Base-by-base conservation (phyloP, 2,329 filamentous ascomycete genomes). In the Aciculosporium take region DNA sequence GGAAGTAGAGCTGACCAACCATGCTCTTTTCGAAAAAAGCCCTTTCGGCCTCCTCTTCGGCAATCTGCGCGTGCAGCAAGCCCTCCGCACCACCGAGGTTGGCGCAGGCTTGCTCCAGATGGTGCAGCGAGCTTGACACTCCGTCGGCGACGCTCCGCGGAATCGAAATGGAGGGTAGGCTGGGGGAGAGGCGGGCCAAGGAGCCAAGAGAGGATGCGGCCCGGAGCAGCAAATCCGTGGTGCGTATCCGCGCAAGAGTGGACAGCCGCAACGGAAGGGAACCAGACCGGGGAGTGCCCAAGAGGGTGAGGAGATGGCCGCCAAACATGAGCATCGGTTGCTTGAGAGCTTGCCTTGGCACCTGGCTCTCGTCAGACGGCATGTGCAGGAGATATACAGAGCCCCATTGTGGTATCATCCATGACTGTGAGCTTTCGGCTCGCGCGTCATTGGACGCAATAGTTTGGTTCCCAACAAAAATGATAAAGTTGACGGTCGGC, bases 21-120 rank as follows among this genome's bases (percentile, higher is more conserved):
- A 98, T 98, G 55, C 84, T 94, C 63, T 94, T 94, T 62, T 98
- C 91, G 51, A 98, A 98, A 62, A 98, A 98, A 0, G 89, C 89
- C 46, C 82, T 79, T 59, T 98, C 91, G 0, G 87, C 89, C 56
- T 93, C 86, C 3, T 76, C 74, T 61, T 95, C 88, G 5, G 91
- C 91, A 36, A 86, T 76, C 8, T 84, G 76, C 0, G 89, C 89
- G 56, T 89, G 79, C 47, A 80, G 74, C 30, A 98, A 65, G 0
- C 87, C 88, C 23, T 79, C 72, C 0, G 66, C 64, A 0, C 67
- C 68, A 28, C 75, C 75, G 2, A 96, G 68, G 40, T 76, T 76
- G 20, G 78, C 68, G 55, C 89, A 95, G 1, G 88, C 81, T 35
- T 76, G 69, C 24, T 84, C 73, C 2, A 98, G 71, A 55, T 93